Evolutionary conservation across 2,329 filamentous ascomycete species (phyloP), one percentile per base, ranked within the genome.

Genomic region (Botrytis porri): DNA sequence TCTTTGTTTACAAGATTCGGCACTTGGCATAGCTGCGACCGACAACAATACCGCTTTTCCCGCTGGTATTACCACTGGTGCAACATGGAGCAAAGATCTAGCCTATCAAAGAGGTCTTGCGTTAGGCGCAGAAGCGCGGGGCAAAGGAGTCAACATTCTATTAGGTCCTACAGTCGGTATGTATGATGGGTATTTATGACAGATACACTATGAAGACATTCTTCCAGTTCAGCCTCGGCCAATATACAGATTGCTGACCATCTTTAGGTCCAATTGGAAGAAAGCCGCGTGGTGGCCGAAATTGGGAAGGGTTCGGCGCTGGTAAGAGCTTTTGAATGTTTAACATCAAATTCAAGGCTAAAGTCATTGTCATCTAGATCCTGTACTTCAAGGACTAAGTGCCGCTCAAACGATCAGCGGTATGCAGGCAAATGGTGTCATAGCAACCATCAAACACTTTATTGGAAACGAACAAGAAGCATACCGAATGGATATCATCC

Each of bases 1-100:
- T 76, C 85, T 94, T 9, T 93, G 91, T 78, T 83, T 93, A 4
- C 90, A 93, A 75, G 92, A 95, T 80, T 89, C 88, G 0, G 90
- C 92, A 1, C 84, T 92, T 48, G 93, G 93, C 2, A 85, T 96
- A 22, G 88, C 92, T 41, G 88, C 88, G n/a, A 89, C 91, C 1
- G 92, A 94, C 76, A 89, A 93, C 74, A 89, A 90, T 70, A 94
- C 92, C 0, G 92, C 89, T 0, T 96, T 95, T 77, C 93, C 93
- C 0, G 87, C 92, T 14, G 93, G 92, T n/a, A 92, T 95, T 77
- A 94, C 91, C 0, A 88, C 87, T 1, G 92, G 91, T 29, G 91
- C 92, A 3, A 94, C 92, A 0, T 94, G 89, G 80, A 90, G 92
- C 82, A 94, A 93, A 82, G 84, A 87, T 25, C 83, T 94, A 67